phyloP scores from a whole-genome alignment of 306 rosid species.

The Luffa aegyptiaca region DNA sequence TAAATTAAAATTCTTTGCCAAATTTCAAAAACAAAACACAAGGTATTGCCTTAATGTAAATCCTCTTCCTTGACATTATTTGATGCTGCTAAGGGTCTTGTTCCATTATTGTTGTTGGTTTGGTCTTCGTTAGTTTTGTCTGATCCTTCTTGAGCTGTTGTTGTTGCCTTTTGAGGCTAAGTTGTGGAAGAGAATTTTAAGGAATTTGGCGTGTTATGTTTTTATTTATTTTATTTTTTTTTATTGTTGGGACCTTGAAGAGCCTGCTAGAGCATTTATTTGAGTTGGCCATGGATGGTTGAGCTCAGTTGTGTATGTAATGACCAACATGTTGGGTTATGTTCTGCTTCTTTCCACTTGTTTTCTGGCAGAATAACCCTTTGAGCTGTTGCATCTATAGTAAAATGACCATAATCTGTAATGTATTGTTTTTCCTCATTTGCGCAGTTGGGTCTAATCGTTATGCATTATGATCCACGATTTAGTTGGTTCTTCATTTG shows the following conservation, averaged over 20 bases:
- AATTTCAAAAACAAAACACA: too few relatives aligned
- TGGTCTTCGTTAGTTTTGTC: neutral
- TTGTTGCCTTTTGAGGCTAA: neutral
- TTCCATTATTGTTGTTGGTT: constrained; percentile 5
- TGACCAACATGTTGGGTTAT: too few relatives aligned
- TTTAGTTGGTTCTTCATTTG: too few relatives aligned
- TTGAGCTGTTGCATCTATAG: constrained; percentile 65
- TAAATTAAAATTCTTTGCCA: too few relatives aligned
- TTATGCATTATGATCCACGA: too few relatives aligned
- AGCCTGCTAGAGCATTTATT: constrained; percentile 61
- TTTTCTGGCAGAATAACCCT: constrained; percentile 67
- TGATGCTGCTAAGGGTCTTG: neutral
- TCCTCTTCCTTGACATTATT: constrained; percentile 39
- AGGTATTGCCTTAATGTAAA: too few relatives aligned
- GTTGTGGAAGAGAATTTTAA: neutral
- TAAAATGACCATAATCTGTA: too few relatives aligned
- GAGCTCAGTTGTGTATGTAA: constrained; percentile 66
- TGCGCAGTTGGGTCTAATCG: too few relatives aligned
- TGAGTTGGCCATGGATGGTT: constrained; percentile 79
- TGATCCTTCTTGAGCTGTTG: constrained; percentile 3
- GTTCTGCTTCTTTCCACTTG: too few relatives aligned
- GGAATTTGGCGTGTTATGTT: constrained; percentile 11
- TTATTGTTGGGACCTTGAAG: constrained; percentile 39
- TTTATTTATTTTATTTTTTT: too few relatives aligned
- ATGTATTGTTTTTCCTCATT: too few relatives aligned